These are phyloP conservation scores for Paecilomyces niveus DNA, from an alignment of 2,329 filamentous ascomycete species.

Conservation along the genomic window DNA sequence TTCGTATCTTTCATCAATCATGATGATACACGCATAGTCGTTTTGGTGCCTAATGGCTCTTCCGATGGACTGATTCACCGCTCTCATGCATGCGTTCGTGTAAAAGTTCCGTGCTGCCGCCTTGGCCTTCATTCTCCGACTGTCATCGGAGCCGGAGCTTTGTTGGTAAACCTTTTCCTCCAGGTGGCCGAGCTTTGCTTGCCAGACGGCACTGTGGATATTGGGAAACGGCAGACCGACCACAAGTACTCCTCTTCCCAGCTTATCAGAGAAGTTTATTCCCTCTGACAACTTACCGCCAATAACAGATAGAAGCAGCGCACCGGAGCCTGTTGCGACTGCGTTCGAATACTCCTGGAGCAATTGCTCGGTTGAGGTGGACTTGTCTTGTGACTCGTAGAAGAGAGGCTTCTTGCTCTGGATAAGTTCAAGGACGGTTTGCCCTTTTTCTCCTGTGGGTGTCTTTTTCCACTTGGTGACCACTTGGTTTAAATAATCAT, in stretches of 20 bases:
- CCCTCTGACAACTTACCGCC: conserved; percentile 94
- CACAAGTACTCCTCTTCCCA: conserved; percentile 86
- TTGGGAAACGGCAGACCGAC: conserved; percentile 92
- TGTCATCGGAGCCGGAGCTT: conserved; percentile 17
- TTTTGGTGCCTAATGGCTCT: conserved; percentile 79
- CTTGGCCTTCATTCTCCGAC: conserved; percentile 31
- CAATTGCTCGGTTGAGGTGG: conserved; percentile 54
- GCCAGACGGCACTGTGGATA: conserved; percentile 82
- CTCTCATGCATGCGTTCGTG: conserved; percentile 92
- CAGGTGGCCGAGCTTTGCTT: conserved; percentile 81
- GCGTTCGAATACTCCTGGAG: conserved; percentile 66
- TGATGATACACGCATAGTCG: conserved; percentile 85
- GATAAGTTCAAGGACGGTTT: conserved; percentile 24
- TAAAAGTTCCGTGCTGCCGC: conserved; percentile 68
- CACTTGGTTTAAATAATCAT: conserved; percentile 78
- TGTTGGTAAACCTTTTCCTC: conserved; percentile 50
- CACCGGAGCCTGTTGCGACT: conserved; percentile 59
- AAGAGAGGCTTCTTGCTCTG: conserved; percentile 44
- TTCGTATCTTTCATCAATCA: conserved; percentile 76
- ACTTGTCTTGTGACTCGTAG: conserved; percentile 39
- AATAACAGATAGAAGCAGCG: conserved; percentile 80
- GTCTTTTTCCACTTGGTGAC: conserved; percentile 53
- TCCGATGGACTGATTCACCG: conserved; percentile 94
- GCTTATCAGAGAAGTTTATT: conserved; percentile 91
- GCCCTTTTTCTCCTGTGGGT: conserved; percentile 16